Evolutionary conservation across 148 eudicot species (phyloP), one percentile per base, ranked within the genome.

Genomic region (Pharnaceum exiguum): DNA sequence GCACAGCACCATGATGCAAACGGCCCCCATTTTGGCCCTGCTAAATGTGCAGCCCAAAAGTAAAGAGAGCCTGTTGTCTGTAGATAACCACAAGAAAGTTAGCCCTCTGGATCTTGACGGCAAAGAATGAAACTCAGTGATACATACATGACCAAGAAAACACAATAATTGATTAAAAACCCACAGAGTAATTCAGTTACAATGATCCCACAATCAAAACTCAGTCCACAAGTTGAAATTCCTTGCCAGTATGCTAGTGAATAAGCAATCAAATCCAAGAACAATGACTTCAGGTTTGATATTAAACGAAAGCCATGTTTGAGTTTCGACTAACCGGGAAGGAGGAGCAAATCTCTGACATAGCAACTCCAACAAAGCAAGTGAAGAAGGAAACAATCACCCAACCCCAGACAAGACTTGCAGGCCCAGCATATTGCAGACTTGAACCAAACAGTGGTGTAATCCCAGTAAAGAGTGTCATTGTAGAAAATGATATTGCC

Each of bases 1-100:
- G 88, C 84, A 45, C 88, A 82, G 47, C 88, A 82, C 88, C 88
- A 82, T 13, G 88, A 82, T 48, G 88, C 82, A 71, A 82, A 79
- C 1, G 84, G 88, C 2, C 88, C 88, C 88, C 88, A 82, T 60
- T 56, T 77, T 0, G 84, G 84, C 13, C 88, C 88, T 5, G 84
- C 84, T 63, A 82, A 66, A 77, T 82, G 88, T 1, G 84, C 88
- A 47, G 84, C 84, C 88, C 88, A 82, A 49, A 82, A 82, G 55
- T 82, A 82, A 24, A 79, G 82, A 25, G 88, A 82, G 29, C 88
- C 88, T 52, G 88, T 82, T 1, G 88, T 82, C 84, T 82, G 82
- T 57, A 30, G 1, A 60, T 30, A 32, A 52, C 7, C n/a, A 55
- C 23, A 12, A 48, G 58, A 30, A 25, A 13, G 16, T 73, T 48